Conservation (phyloP, 2,329 filamentous ascomycete genomes). For the Cryphonectria nitschkei region DNA sequence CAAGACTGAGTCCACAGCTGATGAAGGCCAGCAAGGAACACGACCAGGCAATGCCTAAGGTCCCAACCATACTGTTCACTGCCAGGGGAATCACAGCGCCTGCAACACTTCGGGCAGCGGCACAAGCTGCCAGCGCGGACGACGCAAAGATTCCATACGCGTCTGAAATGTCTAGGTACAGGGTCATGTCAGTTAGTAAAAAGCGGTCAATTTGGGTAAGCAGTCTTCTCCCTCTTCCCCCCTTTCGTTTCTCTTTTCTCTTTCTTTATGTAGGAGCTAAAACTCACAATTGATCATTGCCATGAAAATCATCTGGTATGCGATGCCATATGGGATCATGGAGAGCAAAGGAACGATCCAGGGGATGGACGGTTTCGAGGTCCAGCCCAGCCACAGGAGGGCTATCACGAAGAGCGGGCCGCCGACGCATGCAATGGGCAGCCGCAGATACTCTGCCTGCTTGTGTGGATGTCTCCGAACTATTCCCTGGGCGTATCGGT, state of each 20-base stretch:
- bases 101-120: constrained; percentile 34
- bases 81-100: constrained; percentile 35
- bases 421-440: constrained; percentile 35
- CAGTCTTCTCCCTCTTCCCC: background rate
- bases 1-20: constrained; percentile 48
- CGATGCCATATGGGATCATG: constrained; percentile 35
- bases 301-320: constrained; percentile 37
- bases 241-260: too few relatives aligned
- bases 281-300: constrained; percentile 34
- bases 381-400: constrained; percentile 38
- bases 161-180: constrained; percentile 31
- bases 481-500: constrained; percentile 31
- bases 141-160: constrained; percentile 37
- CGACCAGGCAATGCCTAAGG: constrained; percentile 41
- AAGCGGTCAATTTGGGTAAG: background rate
- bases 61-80: constrained; percentile 34
- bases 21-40: constrained; percentile 54
- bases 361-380: constrained; percentile 32
- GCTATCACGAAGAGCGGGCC: constrained; percentile 35
- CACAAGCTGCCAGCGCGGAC: constrained; percentile 35
- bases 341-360: constrained; percentile 36
- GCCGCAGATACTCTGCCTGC: constrained; percentile 35
- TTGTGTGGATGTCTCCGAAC: constrained; percentile 32
- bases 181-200: background rate
- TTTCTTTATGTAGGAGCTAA: background rate